Evolutionary conservation across 495 filamentous ascomycete genomes (phyloP).

Genomic region (Xylaria venustula): DNA sequence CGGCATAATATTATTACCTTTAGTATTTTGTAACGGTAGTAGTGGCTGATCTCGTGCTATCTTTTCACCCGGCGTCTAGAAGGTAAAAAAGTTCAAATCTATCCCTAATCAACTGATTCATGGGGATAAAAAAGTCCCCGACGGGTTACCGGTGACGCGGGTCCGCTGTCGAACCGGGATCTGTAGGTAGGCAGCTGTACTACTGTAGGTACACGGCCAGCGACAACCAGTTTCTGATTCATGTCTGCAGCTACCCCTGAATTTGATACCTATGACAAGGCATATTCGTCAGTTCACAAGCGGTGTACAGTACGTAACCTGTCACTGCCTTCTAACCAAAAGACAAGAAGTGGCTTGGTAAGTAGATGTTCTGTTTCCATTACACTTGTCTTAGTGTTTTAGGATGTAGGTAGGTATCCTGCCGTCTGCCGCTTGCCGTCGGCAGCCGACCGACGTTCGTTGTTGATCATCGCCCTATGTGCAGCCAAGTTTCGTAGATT

Average conservation of each 20-base stretch:
- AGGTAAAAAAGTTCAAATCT: too few relatives aligned
- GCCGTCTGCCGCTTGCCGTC: conserved; percentile 4
- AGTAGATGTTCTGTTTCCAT: too few relatives aligned
- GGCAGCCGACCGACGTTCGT: not conserved
- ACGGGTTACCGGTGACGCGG: conserved; percentile 1
- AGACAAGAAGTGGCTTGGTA: too few relatives aligned
- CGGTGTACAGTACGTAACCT: too few relatives aligned
- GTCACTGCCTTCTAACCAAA: too few relatives aligned
- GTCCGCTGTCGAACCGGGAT: not conserved
- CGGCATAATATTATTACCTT: too few relatives aligned
- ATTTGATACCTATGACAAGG: not conserved
- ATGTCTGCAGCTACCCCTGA: conserved; percentile 7
- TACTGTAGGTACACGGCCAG: not conserved
- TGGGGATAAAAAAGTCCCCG: not conserved
- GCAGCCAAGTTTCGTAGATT: too few relatives aligned
- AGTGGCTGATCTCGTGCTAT: too few relatives aligned
- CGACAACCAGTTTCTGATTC: not conserved
- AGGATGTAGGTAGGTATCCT: not conserved
- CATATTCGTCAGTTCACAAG: not conserved
- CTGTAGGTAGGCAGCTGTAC: not conserved
- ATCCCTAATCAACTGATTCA: too few relatives aligned
- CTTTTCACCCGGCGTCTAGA: too few relatives aligned
- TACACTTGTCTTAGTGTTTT: too few relatives aligned
- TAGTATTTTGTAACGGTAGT: too few relatives aligned
- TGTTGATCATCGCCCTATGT: not conserved